phyloP scores from a whole-genome alignment of 1,139 yeast species.

The Entelexis sorbosivorans region DNA sequence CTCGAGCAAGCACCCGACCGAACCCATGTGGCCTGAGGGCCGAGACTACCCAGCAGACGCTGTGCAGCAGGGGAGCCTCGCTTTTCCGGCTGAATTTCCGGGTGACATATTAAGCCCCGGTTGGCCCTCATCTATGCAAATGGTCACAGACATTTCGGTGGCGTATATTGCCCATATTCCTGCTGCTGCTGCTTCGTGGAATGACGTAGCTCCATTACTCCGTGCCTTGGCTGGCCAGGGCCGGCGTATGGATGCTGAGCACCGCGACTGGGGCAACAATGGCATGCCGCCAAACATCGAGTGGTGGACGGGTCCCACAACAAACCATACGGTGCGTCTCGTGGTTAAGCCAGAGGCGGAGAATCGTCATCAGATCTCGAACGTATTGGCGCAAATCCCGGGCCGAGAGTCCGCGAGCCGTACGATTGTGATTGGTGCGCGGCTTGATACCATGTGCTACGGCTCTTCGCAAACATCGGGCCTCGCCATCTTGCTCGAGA shows the following conservation, averaged over 20 bases:
- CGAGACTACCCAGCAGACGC: slow-evolving; percentile 35
- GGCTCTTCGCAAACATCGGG: slow-evolving; percentile 73
- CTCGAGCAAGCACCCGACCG: slow-evolving; percentile 31
- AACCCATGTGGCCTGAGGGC: slow-evolving; percentile 30
- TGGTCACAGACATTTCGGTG: slow-evolving; percentile 35
- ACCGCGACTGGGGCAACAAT: slow-evolving; percentile 31
- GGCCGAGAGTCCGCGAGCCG: slow-evolving; percentile 73
- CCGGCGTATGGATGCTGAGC: slow-evolving; percentile 19
- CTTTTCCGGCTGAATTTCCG: slow-evolving; percentile 50
- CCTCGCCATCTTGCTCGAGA: slow-evolving; percentile 57
- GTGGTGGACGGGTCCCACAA: slow-evolving; percentile 33
- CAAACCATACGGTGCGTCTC: slow-evolving; percentile 32
- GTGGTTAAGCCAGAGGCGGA: slow-evolving; percentile 42
- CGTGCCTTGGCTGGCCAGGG: slow-evolving; percentile 42
- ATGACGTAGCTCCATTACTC: slow-evolving; percentile 49
- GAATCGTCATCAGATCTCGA: slow-evolving; percentile 63
- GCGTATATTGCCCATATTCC: slow-evolving; percentile 62
- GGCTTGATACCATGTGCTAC: slow-evolving; percentile 64
- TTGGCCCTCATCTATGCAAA: slow-evolving; percentile 42
- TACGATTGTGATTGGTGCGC: slow-evolving; percentile 72
- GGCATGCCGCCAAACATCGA: slow-evolving; percentile 23
- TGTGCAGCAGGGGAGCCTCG: slow-evolving; percentile 56
- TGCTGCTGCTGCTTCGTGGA: slow-evolving; percentile 61
- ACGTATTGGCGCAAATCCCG: slow-evolving; percentile 62
- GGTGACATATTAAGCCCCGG: slow-evolving; percentile 81